Conservation (phyloP, 306 rosid genomes). For the Rosa multiflora region DNA sequence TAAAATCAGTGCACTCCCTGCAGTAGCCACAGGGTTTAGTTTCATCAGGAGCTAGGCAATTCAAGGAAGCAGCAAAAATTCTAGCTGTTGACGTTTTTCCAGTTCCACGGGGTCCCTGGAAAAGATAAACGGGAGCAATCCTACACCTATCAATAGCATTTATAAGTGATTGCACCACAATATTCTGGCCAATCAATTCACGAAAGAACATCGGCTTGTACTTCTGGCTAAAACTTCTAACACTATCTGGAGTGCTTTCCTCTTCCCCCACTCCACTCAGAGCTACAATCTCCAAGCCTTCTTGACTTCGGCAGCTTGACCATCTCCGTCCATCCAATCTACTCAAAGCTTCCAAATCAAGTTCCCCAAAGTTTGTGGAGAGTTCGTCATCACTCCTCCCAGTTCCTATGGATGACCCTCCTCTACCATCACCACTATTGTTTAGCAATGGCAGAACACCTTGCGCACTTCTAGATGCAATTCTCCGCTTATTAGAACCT, state of each 20-base stretch:
- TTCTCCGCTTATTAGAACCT: slow-evolving; percentile 52
- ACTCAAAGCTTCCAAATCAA: slow-evolving; percentile 97
- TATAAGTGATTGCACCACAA: slow-evolving; percentile 87
- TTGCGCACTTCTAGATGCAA: slow-evolving; percentile 59
- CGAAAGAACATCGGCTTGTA: slow-evolving; percentile 78
- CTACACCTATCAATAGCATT: slow-evolving; percentile 78
- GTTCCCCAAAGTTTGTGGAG: slow-evolving; percentile 88
- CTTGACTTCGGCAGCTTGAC: slow-evolving; percentile 97
- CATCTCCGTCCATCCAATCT: slow-evolving; percentile 95
- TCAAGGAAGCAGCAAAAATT: slow-evolving; percentile 87
- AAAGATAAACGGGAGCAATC: slow-evolving; percentile 94
- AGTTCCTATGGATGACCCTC: slow-evolving; percentile 77
- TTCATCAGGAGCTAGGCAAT: slow-evolving; percentile 70
- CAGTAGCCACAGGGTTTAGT: slow-evolving; percentile 93
- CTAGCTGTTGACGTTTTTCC: slow-evolving; percentile 93
- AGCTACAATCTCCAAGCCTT: slow-evolving; percentile 82
- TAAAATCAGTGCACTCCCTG: slow-evolving; percentile 67
- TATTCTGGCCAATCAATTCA: slow-evolving; percentile 89
- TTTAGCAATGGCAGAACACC: slow-evolving; percentile 84
- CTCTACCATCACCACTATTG: slow-evolving; percentile 58
- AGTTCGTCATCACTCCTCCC: slow-evolving; percentile 93
- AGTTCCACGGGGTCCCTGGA: slow-evolving; percentile 97
- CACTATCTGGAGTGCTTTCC: slow-evolving; percentile 68
- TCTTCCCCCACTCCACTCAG: slow-evolving; percentile 70
- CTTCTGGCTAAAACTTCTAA: slow-evolving; percentile 70